Conservation (phyloP, 345 rosid genomes). For the Sisymbrium irio region DNA sequence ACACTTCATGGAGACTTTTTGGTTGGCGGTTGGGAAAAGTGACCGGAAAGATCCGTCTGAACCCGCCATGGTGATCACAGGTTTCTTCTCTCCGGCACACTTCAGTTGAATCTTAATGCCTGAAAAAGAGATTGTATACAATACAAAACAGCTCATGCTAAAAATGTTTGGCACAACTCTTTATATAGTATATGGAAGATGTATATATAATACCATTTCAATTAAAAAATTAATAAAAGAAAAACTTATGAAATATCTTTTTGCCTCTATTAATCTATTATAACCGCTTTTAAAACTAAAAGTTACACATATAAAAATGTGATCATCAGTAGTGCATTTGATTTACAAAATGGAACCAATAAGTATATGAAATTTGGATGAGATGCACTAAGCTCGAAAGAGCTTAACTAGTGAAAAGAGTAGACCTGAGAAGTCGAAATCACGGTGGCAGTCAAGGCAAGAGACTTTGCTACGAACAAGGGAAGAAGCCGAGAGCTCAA, state of each 20-base stretch:
- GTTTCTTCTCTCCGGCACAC: conserved; percentile 34
- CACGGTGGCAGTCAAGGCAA: conserved; percentile 31
- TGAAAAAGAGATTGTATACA: background rate
- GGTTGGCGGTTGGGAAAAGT: background rate
- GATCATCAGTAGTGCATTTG: too few species aligned
- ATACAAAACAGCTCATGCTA: background rate
- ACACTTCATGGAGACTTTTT: background rate
- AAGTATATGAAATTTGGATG: too few species aligned
- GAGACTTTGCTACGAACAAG: conserved; percentile 30
- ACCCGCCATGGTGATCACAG: background rate
- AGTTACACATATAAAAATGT: too few species aligned
- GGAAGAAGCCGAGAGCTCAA: conserved; percentile 17
- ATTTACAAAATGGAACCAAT: too few species aligned
- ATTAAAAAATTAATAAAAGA: too few species aligned
- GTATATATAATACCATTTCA: too few species aligned
- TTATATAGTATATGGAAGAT: too few species aligned
- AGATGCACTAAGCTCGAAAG: background rate
- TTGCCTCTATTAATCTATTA: too few species aligned
- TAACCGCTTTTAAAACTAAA: too few species aligned
- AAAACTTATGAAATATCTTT: too few species aligned
- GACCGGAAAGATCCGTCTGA: conserved; percentile 25
- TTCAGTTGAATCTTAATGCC: conserved; percentile 30
- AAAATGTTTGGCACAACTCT: background rate
- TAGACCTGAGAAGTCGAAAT: conserved; percentile 35
- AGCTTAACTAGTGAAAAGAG: background rate